Base-by-base conservation (phyloP, 1,139 yeast species). In the Lodderomyces orthopsilosis region DNA sequence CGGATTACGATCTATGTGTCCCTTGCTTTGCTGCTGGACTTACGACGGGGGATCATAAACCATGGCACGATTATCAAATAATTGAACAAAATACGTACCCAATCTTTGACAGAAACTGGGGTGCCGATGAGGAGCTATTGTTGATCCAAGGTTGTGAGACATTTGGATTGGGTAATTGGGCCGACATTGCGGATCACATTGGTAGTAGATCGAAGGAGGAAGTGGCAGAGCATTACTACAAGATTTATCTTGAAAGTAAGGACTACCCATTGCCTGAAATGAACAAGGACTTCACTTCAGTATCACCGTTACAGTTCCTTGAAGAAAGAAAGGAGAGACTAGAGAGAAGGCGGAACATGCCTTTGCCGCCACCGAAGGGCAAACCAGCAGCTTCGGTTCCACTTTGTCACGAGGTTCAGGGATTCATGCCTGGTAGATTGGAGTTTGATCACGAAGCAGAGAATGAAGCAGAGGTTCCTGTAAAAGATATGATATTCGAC, bases 341-440 rank as follows among this genome's bases (percentile, higher is more conserved):
- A 39, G 96, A 90, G 50, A 75, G 81, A 42, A 74, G 91, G 45
- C 68, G 63, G 50, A 85, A 81, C 49, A 73, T 79, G 51, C 89
- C 90, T 22, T 62, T 81, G 49, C 90, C 91, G 9, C 78, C 79
- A 13, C 93, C 95, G 18, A 90, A 91, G 44, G 80, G 84, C 45
- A 91, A 90, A 60, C 89, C 95, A 1, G 83, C 86, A 41, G 91
- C 97, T 0, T 88, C 96, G 9, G 95, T 87, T 7, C 99, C 99
- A 0, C 76, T 94, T 42, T 91, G 98, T 67, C 98, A 94, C 59
- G 98, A 94, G 58, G 81, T 93, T 49, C 98, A 93, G 63, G 98
- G 97, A 2, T 93, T 84, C 61, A 93, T 94, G 99, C 99, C 99
- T 30, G 99, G 98, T 39, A 79, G 98, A 56, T 71, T 93, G 51